phyloP scores from a whole-genome alignment of 371 early-diverging fungal species.

The Rhizopus microsporus region DNA sequence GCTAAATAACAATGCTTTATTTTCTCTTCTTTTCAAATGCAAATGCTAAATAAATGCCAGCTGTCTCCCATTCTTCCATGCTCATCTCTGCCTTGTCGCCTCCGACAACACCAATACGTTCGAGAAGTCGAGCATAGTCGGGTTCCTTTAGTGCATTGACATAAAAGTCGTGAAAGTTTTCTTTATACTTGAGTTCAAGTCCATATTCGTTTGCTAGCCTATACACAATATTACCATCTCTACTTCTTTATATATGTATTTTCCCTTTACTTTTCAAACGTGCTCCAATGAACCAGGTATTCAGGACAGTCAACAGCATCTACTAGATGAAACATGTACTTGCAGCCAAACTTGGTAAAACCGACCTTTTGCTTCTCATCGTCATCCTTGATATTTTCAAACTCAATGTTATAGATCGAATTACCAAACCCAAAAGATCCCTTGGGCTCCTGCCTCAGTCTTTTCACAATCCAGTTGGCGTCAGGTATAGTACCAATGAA shows the following conservation, averaged over 20 bases:
- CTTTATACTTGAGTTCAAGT: conserved; percentile 66
- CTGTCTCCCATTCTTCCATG: conserved; percentile 93
- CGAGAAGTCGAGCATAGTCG: conserved; percentile 60
- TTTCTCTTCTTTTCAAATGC: conserved; percentile 53
- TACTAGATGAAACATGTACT: conserved; percentile 91
- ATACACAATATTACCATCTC: not conserved
- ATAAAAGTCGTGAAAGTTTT: conserved; percentile 85
- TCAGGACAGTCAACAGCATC: conserved; percentile 99
- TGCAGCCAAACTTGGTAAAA: conserved; percentile 76
- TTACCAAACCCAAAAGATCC: conserved; percentile 75
- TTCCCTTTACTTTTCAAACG: conserved; percentile 64
- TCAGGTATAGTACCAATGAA: conserved; percentile 97
- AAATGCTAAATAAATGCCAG: conserved; percentile 66
- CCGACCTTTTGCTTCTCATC: conserved; percentile 25
- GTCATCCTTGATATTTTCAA: conserved; percentile 65
- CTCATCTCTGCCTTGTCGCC: conserved; percentile 61
- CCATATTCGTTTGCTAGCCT: conserved; percentile 88
- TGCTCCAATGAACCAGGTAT: conserved; percentile 89
- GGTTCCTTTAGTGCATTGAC: conserved; percentile 54
- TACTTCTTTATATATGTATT: conserved; percentile 4
- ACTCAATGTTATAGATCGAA: conserved; percentile 79
- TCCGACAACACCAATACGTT: conserved; percentile 84
- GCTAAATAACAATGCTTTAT: conserved; percentile 23
- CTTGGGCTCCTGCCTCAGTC: conserved; percentile 32
- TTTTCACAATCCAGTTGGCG: conserved; percentile 83